Base-by-base conservation (phyloP, 441 rosid species). In the Kokia cookei region DNA sequence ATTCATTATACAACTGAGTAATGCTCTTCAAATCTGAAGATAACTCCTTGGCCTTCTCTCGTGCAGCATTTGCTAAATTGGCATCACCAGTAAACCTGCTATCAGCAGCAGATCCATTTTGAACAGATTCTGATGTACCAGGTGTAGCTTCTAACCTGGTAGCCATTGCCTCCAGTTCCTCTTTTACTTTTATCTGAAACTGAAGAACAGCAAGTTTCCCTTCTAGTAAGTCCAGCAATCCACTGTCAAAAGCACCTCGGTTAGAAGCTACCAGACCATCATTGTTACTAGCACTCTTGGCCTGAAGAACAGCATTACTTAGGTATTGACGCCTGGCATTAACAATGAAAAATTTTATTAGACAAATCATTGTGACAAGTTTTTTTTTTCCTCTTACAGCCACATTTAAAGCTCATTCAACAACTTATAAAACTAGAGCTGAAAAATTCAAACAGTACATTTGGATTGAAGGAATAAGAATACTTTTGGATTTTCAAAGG, bases 281-380 rank as follows among this genome's bases (percentile, higher is more conserved):
- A 70, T 79, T 80, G 72, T 84, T 89, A 78, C 90, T 86, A 58
- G 97, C 96, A 88, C 84, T 93, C 87, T 92, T 96, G 75, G 98
- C 98, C 82, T 96, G 99, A 54, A 96, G 82, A 80, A 96, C 97
- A 58, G 99, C 97, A 77, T 87, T 93, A 79, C 98, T 91, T 53
- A 93, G 88, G 84, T 91, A 91, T 72, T 90, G 93, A 72, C 85
- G 88, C 97, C 99, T 96, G 88, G 73, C 37, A 82, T 73, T 57
- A 69, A 74, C 76, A 80, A 82, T 15, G 47, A 69, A 69, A 82
- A 65, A 48, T 77, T 69, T 64, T 66, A 75, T 75, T 64, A 82
- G 79, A 70, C n/a, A 76, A 37, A 67, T 40, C 32, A 58, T 50
- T 54, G 32, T 14, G 69, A 37, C 27, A 50, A 35, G 10, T 19